Percentiles rank a stretch among this genome's conserved stretches.
These are phyloP conservation scores for Wallacemonas sp. DNA, from an alignment of 208 protist species.

Conservation along the genomic window DNA sequence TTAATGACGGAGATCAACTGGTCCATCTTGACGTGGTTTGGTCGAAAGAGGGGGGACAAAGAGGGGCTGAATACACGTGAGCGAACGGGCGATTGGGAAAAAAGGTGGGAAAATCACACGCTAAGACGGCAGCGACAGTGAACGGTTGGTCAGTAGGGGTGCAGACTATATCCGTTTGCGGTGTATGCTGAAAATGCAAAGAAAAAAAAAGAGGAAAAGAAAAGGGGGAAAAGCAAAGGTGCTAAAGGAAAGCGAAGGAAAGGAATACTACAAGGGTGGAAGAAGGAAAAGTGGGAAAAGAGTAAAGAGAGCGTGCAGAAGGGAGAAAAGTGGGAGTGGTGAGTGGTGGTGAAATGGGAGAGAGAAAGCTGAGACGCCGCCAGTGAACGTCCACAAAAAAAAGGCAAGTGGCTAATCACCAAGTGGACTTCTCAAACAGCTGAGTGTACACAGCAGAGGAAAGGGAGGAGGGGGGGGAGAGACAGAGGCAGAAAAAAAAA, in stretches of 20 bases:
- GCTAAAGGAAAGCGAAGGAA: background rate
- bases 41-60: conserved; percentile 10
- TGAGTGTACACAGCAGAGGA: no score
- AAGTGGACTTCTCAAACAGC: no score
- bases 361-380: background rate
- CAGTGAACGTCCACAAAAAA: background rate
- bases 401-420: no score
- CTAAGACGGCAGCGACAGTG: no score
- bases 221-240: background rate
- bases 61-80: conserved; percentile 10
- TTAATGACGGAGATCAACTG: conserved; percentile 98
- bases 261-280: background rate
- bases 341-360: background rate
- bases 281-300: background rate
- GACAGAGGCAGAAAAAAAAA: no score
- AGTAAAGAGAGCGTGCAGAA: background rate
- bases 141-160: no score
- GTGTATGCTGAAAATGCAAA: background rate
- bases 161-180: no score
- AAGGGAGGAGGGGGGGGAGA: no score
- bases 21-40: conserved; percentile 79
- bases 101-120: no score
- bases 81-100: no score
- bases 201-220: conserved; percentile 1
- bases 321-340: background rate